phyloP scores from a whole-genome alignment of 1,139 yeast species.

The Saccharomyces hybrid region DNA sequence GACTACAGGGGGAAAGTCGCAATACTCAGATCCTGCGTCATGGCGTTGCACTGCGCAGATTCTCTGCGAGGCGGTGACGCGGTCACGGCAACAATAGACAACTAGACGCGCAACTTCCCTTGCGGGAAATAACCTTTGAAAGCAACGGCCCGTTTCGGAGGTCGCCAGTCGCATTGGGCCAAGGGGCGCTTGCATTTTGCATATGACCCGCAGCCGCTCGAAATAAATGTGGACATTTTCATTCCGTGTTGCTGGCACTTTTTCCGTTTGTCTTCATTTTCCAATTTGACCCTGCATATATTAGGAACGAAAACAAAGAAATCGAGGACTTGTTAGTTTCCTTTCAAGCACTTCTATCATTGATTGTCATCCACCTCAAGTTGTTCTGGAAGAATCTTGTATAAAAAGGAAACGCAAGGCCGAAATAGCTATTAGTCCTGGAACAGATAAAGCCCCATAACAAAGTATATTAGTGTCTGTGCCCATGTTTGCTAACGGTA shows the following conservation, averaged over 20 bases:
- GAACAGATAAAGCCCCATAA: too few species aligned
- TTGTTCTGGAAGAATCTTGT: not conserved
- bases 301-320: not conserved
- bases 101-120: not conserved
- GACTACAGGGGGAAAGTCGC: not conserved
- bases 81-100: not conserved
- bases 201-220: not conserved
- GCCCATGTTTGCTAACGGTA: not conserved
- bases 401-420: not conserved
- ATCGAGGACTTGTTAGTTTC: too few species aligned
- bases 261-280: constrained; percentile 1
- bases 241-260: not conserved
- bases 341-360: too few species aligned
- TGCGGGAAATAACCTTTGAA: not conserved
- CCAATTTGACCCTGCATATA: not conserved
- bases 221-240: not conserved
- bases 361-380: not conserved
- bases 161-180: not conserved
- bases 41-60: too few species aligned
- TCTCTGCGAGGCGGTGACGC: not conserved
- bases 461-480: not conserved
- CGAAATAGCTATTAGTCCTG: not conserved
- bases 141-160: not conserved
- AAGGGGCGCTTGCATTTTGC: not conserved
- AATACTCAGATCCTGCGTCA: not conserved